Evolutionary conservation across 495 filamentous ascomycete species (phyloP), one percentile per base, ranked within the genome.

Genomic region (Friedmanniomyces simplex): DNA sequence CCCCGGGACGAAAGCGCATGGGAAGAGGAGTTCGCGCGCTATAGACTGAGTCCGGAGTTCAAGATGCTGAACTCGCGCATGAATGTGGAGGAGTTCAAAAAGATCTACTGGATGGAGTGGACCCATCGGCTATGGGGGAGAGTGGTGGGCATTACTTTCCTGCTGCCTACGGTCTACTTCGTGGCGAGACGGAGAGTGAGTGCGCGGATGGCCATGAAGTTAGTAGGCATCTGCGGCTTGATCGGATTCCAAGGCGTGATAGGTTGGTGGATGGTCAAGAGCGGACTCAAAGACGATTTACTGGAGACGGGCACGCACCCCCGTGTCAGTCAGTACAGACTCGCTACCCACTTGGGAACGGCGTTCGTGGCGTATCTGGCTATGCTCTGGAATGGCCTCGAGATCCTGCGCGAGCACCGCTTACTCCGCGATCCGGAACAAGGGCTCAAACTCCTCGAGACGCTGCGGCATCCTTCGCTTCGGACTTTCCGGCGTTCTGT

Each of bases 61-160:
- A 81, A 85, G 64, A 79, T 87, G 28, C 76, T 98, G 47, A 97
- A 98, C 73, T 81, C 89, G 20, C 79, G 89, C 67, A 98, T 98
- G 93, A 84, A 74, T 30, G 73, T 97, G 32, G 79, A 81, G 32
- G 94, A 96, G 67, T 98, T 96, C 74, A 96, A 97, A 71, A 86
- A 89, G 70, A 98, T 98, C 59, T 97, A 97, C 77, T 97, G 84
- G 71, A 97, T 98, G 94, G 93, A 98, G 78, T 98, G 94, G 94
- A 82, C 85, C 2, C 93, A 98, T 72, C 82, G 93, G 18, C 79
- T 96, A 42, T 96, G 93, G 89, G 93, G 94, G 16, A 82, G 93
- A 49, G 76, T 95, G 52, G 84, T 98, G 41, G 93, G 94, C 24
- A 66, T 97, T 39, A 86, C 89, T 18, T 96, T 96, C 67, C 82